phyloP scores from a whole-genome alignment of 345 rosid species.

The Zanthoxylum bungeanum region DNA sequence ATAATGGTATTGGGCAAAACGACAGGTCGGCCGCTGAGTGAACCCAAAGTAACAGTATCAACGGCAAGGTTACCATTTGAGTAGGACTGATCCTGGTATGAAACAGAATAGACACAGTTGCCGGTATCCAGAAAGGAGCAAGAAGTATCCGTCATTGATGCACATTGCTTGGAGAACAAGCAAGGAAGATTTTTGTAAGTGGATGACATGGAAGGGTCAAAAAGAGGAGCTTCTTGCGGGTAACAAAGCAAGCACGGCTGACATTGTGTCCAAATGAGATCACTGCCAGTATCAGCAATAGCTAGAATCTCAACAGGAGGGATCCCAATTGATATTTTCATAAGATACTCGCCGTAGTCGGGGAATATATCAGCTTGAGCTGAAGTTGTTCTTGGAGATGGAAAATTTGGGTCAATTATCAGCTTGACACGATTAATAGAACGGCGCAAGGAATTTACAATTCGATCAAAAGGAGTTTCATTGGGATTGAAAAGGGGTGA shows the following conservation, averaged over 20 bases:
- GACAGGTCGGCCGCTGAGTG: conserved; percentile 32
- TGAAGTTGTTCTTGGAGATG: background rate
- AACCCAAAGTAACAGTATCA: conserved; percentile 40
- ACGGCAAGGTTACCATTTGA: conserved; percentile 37
- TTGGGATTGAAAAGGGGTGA: conserved; percentile 19
- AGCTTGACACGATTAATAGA: conserved; percentile 6
- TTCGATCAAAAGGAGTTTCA: conserved; percentile 1
- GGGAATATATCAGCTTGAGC: background rate
- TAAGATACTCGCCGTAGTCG: conserved; percentile 9
- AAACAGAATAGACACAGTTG: conserved; percentile 26
- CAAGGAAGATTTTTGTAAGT: conserved; percentile 35
- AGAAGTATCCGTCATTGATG: conserved; percentile 1
- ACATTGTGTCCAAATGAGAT: conserved; percentile 25
- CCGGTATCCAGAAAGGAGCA: background rate
- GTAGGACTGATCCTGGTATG: conserved; percentile 34
- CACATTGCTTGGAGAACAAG: conserved; percentile 20
- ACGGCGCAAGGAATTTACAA: conserved; percentile 1
- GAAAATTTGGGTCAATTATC: background rate
- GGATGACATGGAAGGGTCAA: conserved; percentile 34
- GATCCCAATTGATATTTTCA: conserved; percentile 22
- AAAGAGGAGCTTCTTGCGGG: conserved; percentile 26
- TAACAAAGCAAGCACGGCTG: conserved; percentile 22
- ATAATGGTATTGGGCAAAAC: conserved; percentile 28
- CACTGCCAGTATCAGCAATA: conserved; percentile 19
- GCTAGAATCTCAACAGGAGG: conserved; percentile 14